Evolutionary conservation across 2,329 filamentous ascomycete species (phyloP).

Genomic region (Furcasterigmium furcatum): DNA sequence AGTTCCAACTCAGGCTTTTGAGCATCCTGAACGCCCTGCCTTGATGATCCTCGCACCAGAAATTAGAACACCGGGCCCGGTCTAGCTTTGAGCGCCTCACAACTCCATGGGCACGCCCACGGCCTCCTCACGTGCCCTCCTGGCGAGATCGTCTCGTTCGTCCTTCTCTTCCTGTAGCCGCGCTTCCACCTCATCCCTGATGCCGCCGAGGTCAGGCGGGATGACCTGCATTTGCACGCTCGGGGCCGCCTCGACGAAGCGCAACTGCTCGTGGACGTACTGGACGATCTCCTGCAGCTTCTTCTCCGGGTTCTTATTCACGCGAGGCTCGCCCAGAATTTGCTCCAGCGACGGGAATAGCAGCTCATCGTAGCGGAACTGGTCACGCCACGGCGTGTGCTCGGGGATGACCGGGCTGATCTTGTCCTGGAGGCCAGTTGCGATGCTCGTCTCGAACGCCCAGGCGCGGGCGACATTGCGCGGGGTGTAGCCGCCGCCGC

Average conservation of each 20-base stretch:
- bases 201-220: conserved; percentile 68
- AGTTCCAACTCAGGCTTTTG: too few species aligned
- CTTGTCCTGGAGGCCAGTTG: conserved; percentile 69
- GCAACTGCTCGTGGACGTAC: conserved; percentile 78
- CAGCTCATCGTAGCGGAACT: conserved; percentile 77
- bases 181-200: conserved; percentile 68
- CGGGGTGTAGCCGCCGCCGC: conserved; percentile 93
- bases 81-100: too few species aligned
- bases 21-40: too few species aligned
- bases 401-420: conserved; percentile 72
- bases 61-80: too few species aligned
- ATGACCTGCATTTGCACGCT: conserved; percentile 83
- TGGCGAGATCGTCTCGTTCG: conserved; percentile 51
- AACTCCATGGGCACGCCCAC: conserved; percentile 55
- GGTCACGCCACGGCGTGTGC: conserved; percentile 80
- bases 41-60: too few species aligned
- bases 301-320: conserved; percentile 77
- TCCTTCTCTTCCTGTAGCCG: conserved; percentile 62
- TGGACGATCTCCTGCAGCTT: conserved; percentile 71
- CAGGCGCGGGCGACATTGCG: conserved; percentile 94
- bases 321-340: conserved; percentile 61
- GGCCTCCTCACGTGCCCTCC: conserved; percentile 53
- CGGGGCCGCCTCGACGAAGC: conserved; percentile 80
- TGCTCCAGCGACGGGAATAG: conserved; percentile 84
- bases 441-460: conserved; percentile 94